Evolutionary conservation across 2,329 filamentous ascomycete genomes (phyloP), one percentile per base, ranked within the genome.

Genomic region (Cercospora nicotianae): DNA sequence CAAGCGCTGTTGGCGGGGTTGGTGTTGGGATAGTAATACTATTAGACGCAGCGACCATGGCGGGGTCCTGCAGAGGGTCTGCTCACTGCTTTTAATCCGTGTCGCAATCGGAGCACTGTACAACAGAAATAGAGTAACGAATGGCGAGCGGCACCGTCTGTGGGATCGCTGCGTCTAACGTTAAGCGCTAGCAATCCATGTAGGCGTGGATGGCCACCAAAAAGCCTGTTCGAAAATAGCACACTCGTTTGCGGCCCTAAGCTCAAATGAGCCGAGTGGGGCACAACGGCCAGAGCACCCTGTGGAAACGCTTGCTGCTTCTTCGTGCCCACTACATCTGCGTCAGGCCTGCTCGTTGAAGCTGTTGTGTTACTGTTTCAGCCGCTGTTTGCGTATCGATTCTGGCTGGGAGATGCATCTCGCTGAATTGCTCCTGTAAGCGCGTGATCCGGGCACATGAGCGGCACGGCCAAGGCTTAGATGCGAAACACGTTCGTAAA

Each of bases 101-200:
- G 48, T 23, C 45, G 31, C 65, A 36, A 57, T 26, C 57, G 53
- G 45, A 26, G 28, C 42, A 60, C 55, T 67, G 61, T 63, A 42
- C 55, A 53, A 57, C 65, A 36, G 61, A 67, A 67, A 67, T 67
- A 64, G 65, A 55, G 42, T 59, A 58, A 31, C 61, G 61, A 62
- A 58, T 63, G 51, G 39, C 36, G 65, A 64, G 39, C 57, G 60
- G 65, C 53, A 31, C 30, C 65, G 57, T 42, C 31, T 53, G 60
- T 58, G 65, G 65, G 28, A 62, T 33, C 65, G 55, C 61, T 60
- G 64, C 45, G 26, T 53, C 64, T 30, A 55, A 53, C 42, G 10
- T 62, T 55, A 57, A 62, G 64, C 61, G 60, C 65, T 60, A 59
- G 26, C 33, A 28, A 67, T 51, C 65, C 65, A 59, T 39, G 65